These are phyloP conservation scores for Neurospora africana DNA, from an alignment of 495 filamentous ascomycete species.

Conservation along the genomic window DNA sequence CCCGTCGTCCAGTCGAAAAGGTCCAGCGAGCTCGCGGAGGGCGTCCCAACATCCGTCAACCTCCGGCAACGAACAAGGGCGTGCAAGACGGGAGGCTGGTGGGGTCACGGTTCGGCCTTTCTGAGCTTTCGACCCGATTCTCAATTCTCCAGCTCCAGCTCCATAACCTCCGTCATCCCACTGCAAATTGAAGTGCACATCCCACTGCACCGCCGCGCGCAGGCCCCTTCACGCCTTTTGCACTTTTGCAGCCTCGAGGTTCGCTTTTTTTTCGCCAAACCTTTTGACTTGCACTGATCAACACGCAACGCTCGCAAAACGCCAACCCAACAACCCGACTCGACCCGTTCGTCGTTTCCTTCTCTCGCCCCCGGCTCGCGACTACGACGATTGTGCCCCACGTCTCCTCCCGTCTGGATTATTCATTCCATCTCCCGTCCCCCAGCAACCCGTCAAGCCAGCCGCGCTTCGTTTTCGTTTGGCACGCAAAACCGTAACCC, in stretches of 20 bases:
- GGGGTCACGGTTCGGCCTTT: constrained; percentile 23
- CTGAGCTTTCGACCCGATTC: constrained; percentile 28
- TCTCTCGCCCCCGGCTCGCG: not conserved
- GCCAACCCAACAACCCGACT: not conserved
- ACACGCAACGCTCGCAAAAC: not conserved
- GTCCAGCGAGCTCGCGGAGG: not conserved
- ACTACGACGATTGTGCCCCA: not conserved
- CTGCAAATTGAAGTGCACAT: constrained; percentile 1
- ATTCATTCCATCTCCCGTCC: not conserved
- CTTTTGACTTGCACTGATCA: not conserved
- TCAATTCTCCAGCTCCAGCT: constrained; percentile 19
- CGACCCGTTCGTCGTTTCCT: not conserved
- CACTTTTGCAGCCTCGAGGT: not conserved
- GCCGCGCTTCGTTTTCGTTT: not conserved
- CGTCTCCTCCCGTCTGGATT: not conserved
- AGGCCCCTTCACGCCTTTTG: not conserved
- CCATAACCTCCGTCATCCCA: constrained; percentile 24
- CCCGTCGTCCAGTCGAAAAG: not conserved
- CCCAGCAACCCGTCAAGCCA: not conserved
- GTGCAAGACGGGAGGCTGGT: constrained; percentile 18
- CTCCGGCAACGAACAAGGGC: not conserved
- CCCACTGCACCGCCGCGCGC: not conserved
- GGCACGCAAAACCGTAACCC: not conserved
- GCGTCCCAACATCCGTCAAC: not conserved
- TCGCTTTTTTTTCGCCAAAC: not conserved